These are phyloP conservation scores for Onygenales sp. DNA, from an alignment of 2,329 filamentous ascomycete genomes.

Conservation along the genomic window DNA sequence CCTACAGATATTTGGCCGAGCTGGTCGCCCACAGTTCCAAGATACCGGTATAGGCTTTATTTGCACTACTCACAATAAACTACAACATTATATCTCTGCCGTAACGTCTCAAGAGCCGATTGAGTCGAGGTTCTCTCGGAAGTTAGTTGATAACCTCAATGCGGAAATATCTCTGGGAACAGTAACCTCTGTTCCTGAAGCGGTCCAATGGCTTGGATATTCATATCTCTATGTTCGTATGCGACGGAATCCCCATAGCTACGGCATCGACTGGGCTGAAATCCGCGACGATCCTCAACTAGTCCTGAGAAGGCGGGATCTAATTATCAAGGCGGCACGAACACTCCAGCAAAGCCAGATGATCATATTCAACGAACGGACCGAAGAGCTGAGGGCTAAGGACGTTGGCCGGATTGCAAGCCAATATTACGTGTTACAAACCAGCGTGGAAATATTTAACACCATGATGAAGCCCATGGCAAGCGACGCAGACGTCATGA, in stretches of 20 bases:
- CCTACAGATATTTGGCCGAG: conserved; percentile 95
- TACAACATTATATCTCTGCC: conserved; percentile 81
- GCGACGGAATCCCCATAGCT: conserved; percentile 80
- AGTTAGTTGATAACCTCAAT: conserved; percentile 92
- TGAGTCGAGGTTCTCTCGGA: conserved; percentile 89
- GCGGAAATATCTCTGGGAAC: conserved; percentile 90
- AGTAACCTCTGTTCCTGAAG: conserved; percentile 87
- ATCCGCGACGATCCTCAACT: conserved; percentile 79
- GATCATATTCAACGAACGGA: conserved; percentile 96
- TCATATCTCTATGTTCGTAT: conserved; percentile 97
- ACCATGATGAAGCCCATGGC: conserved; percentile 79
- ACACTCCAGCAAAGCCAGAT: conserved; percentile 90
- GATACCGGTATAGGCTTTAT: conserved; percentile 98
- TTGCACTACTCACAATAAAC: conserved; percentile 87
- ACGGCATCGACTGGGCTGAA: conserved; percentile 93
- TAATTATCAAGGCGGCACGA: conserved; percentile 80
- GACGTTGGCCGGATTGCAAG: conserved; percentile 95
- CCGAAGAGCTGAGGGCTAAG: conserved; percentile 86
- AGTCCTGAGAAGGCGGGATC: conserved; percentile 71
- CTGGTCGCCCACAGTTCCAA: conserved; percentile 93
- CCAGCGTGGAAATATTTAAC: conserved; percentile 94
- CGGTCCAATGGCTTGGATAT: conserved; percentile 94
- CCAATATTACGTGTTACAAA: conserved; percentile 91
- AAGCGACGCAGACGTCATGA: conserved; percentile 83
- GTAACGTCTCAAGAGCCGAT: conserved; percentile 96